Conservation (phyloP, 225 moss, liverwort and hornwort species). For the Thuidium tamariscinum region DNA sequence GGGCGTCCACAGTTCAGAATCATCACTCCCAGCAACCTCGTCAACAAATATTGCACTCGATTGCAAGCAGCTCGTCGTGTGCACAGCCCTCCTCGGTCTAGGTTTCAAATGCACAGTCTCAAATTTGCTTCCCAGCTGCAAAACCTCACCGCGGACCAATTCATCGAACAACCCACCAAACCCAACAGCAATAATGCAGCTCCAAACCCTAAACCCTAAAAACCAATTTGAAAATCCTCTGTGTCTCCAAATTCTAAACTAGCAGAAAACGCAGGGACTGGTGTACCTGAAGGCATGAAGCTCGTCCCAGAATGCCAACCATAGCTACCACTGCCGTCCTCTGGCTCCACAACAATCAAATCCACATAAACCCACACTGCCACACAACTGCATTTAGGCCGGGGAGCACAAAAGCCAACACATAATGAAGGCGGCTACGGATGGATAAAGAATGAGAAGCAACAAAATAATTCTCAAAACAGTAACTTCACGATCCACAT, state of each 20-base stretch:
- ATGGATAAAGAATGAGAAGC: too few relatives aligned
- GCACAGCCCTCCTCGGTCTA: conserved; percentile 7
- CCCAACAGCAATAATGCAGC: background rate
- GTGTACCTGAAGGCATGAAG: conserved; percentile 12
- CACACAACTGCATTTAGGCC: background rate
- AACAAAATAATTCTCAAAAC: too few relatives aligned
- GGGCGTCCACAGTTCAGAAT: conserved; percentile 19
- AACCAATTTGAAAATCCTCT: background rate
- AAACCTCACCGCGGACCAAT: background rate
- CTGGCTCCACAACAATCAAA: background rate
- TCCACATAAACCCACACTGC: background rate
- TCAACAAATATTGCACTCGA: background rate
- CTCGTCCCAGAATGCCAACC: conserved; percentile 22
- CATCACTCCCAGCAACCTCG: background rate
- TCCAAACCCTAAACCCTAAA: background rate
- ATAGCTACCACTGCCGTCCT: background rate
- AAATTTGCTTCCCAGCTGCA: conserved; percentile 31
- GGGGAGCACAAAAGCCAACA: background rate
- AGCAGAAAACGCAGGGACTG: background rate
- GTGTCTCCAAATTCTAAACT: background rate
- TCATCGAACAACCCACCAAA: background rate
- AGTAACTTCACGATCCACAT: too few relatives aligned
- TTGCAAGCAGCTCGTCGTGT: background rate
- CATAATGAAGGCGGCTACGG: too few relatives aligned
- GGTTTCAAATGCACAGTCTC: conserved; percentile 20